These are phyloP conservation scores for Mortierella sp. DNA, from an alignment of 371 early-diverging fungal species.

Conservation along the genomic window DNA sequence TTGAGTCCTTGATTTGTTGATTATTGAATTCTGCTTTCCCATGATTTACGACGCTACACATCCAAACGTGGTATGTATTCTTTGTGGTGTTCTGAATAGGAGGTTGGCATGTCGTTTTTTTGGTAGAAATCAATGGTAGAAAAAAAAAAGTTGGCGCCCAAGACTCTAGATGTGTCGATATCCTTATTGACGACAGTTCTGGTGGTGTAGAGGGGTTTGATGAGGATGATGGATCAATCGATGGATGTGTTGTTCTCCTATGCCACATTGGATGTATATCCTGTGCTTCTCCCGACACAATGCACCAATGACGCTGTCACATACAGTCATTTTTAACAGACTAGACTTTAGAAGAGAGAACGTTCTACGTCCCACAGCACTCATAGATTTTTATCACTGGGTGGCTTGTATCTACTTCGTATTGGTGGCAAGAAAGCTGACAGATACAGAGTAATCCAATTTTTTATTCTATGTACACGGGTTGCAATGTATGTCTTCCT, in stretches of 20 bases:
- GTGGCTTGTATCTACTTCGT: background rate
- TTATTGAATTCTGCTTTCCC: no score
- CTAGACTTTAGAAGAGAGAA: conserved; percentile 38
- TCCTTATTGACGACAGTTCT: background rate
- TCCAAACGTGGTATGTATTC: no score
- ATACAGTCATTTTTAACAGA: conserved; percentile 52
- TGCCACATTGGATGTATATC: conserved; percentile 4
- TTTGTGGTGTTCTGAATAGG: no score
- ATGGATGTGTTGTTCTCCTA: conserved; percentile 23
- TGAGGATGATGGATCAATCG: conserved; percentile 23
- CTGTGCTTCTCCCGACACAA: background rate
- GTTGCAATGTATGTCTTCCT: background rate
- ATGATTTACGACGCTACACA: no score
- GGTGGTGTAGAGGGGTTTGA: background rate
- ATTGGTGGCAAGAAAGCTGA: background rate
- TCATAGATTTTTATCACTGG: conserved; percentile 3
- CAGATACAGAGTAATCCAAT: background rate
- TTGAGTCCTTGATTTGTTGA: no score
- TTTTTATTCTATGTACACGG: conserved; percentile 1
- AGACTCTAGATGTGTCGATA: background rate
- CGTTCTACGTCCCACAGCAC: conserved; percentile 9
- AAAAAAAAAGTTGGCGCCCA: background rate
- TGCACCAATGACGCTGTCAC: conserved; percentile 6
- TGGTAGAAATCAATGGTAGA: background rate
- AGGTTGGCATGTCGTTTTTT: background rate